These are phyloP conservation scores for Leptosphaerulina australis DNA, from an alignment of 2,329 filamentous ascomycete genomes.

Conservation along the genomic window DNA sequence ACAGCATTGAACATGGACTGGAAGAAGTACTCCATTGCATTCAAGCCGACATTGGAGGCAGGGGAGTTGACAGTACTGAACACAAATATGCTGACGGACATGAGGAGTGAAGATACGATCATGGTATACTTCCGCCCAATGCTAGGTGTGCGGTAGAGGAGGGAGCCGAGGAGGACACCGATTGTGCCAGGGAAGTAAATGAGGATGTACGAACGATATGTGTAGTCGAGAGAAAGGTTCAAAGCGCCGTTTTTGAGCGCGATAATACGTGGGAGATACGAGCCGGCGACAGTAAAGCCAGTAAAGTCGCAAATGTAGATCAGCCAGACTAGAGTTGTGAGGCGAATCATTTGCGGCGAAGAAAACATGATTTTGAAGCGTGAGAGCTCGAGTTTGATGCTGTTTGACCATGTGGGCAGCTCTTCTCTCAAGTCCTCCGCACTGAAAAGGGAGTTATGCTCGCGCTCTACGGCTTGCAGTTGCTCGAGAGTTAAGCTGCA, in stretches of 20 bases:
- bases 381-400: slow-evolving; percentile 49
- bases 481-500: slow-evolving; percentile 46
- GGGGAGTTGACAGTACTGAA: slow-evolving; percentile 54
- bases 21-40: slow-evolving; percentile 61
- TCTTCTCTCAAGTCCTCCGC: slow-evolving; percentile 42
- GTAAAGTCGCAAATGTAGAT: slow-evolving; percentile 60
- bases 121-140: slow-evolving; percentile 56
- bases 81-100: slow-evolving; percentile 54
- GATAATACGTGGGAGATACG: slow-evolving; percentile 58
- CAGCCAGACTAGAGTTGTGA: slow-evolving; percentile 58
- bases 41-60: slow-evolving; percentile 56
- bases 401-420: slow-evolving; percentile 39
- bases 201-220: slow-evolving; percentile 61
- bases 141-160: slow-evolving; percentile 54
- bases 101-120: slow-evolving; percentile 52
- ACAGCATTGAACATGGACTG: slow-evolving; percentile 60
- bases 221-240: slow-evolving; percentile 53
- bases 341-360: slow-evolving; percentile 49
- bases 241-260: slow-evolving; percentile 58
- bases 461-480: slow-evolving; percentile 44
- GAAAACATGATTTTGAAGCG: slow-evolving; percentile 56
- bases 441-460: slow-evolving; percentile 35
- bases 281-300: slow-evolving; percentile 57
- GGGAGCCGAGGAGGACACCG: slow-evolving; percentile 57
- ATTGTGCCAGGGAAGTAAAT: slow-evolving; percentile 61